Evolutionary conservation across 2,329 filamentous ascomycete species (phyloP).

Genomic region (Microcyclosporella mali): DNA sequence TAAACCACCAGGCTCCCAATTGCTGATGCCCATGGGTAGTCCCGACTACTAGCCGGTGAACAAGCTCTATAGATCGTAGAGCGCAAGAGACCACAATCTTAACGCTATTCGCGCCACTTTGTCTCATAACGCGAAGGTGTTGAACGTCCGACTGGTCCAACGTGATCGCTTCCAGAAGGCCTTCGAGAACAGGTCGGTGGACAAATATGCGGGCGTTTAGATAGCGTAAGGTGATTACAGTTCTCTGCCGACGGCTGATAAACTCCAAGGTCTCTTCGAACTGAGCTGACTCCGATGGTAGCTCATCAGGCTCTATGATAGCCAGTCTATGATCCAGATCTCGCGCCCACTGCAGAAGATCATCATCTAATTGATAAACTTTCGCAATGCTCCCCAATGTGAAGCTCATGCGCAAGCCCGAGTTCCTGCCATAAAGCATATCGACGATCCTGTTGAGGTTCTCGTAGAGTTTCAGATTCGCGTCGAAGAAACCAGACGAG

Average conservation of each 20-base stretch:
- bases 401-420: conserved; percentile 3
- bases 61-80: background rate
- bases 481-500: conserved; percentile 2
- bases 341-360: conserved; percentile 2
- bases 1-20: conserved; percentile 11
- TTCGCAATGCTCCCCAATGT: conserved; percentile 4
- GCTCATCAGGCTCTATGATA: background rate
- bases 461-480: conserved; percentile 5
- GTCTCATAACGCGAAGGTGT: conserved; percentile 3
- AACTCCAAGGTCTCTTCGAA: conserved; percentile 1
- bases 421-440: conserved; percentile 6
- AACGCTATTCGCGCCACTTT: conserved; percentile 5
- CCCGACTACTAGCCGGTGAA: conserved; percentile 3
- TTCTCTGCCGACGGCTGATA: conserved; percentile 2
- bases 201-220: conserved; percentile 8
- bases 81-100: conserved; percentile 2
- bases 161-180: conserved; percentile 2
- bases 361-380: conserved; percentile 5
- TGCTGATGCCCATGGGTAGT: conserved; percentile 2
- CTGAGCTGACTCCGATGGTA: background rate
- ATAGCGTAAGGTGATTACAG: conserved; percentile 7
- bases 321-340: conserved; percentile 1
- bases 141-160: background rate
- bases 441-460: conserved; percentile 1
- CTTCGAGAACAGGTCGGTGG: conserved; percentile 8